These are phyloP conservation scores for Coemansia asiatica DNA, from an alignment of 192 early-diverging fungal genomes.

Conservation along the genomic window DNA sequence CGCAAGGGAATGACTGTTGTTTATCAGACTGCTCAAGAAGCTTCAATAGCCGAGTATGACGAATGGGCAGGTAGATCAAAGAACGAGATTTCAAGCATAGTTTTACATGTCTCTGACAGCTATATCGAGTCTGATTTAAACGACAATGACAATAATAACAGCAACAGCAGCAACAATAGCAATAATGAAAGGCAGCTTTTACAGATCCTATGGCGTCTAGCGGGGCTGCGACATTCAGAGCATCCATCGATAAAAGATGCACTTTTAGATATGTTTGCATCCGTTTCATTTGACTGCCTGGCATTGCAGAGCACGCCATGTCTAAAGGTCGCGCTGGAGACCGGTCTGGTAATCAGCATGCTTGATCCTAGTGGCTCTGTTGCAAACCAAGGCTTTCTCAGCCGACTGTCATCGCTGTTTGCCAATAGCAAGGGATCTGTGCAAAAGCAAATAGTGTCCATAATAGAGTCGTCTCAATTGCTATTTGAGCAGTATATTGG, in stretches of 20 bases:
- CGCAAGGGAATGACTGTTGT: conserved; percentile 8
- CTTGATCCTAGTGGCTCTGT: neutral
- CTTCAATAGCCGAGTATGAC: neutral
- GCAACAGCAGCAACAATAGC: conserved; percentile 4
- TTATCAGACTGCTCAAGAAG: neutral
- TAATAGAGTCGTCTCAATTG: conserved; percentile 13
- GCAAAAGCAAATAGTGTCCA: neutral
- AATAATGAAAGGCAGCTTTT: conserved; percentile 12
- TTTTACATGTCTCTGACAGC: neutral
- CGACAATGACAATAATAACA: neutral
- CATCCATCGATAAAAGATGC: neutral
- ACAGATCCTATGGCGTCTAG: conserved; percentile 38
- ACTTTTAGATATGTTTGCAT: conserved; percentile 22
- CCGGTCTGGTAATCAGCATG: conserved; percentile 19
- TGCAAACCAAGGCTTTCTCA: conserved; percentile 10
- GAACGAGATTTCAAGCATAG: conserved; percentile 6
- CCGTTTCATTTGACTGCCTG: conserved; percentile 11
- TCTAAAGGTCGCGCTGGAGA: conserved; percentile 20
- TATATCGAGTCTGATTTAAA: neutral
- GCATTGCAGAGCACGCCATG: conserved; percentile 10
- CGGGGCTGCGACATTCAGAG: conserved; percentile 29
- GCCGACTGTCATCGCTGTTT: neutral
- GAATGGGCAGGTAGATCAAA: conserved; percentile 23
- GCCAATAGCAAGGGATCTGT: neutral
- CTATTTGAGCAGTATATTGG: conserved; percentile 28